Evolutionary conservation across 768 basidiomycete genomes (phyloP).

Genomic region (Boletus fagicola): DNA sequence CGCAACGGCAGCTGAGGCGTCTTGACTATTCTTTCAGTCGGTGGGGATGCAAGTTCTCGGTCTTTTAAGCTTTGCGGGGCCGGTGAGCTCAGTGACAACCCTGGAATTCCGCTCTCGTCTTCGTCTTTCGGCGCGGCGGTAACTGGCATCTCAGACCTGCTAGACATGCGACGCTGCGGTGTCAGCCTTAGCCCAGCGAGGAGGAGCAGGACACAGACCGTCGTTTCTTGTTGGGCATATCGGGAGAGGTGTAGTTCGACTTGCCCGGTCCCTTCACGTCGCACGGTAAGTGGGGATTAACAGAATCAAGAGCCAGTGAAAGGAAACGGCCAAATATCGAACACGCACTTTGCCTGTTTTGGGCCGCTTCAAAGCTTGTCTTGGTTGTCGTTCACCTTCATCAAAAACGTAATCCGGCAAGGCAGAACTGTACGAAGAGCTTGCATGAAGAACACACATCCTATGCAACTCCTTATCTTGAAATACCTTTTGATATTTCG

Average conservation of each 20-base stretch:
- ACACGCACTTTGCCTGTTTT: slow-evolving; percentile 58
- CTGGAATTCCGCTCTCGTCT: slow-evolving; percentile 39
- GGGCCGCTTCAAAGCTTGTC: slow-evolving; percentile 67
- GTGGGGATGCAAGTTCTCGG: slow-evolving; percentile 40
- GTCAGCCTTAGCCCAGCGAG: slow-evolving; percentile 22
- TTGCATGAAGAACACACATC: slow-evolving; percentile 22
- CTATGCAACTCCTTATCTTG: slow-evolving; percentile 7
- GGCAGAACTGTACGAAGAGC: slow-evolving; percentile 47
- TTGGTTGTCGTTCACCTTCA: slow-evolving; percentile 73
- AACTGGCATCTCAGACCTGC: slow-evolving; percentile 42
- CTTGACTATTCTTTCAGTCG: slow-evolving; percentile 48
- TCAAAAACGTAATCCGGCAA: slow-evolving; percentile 85
- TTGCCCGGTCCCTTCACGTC: slow-evolving; percentile 56
- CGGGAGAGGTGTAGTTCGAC: slow-evolving; percentile 59
- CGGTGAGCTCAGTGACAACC: slow-evolving; percentile 31
- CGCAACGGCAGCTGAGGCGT: slow-evolving; percentile 58
- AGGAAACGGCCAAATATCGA: slow-evolving; percentile 12
- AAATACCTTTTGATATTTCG: slow-evolving; percentile 87
- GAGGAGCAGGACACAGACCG: slow-evolving; percentile 53
- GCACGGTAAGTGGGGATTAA: slow-evolving; percentile 32
- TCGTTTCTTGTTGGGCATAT: slow-evolving; percentile 79
- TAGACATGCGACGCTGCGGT: slow-evolving; percentile 31
- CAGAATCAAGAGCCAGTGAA: slow-evolving; percentile 11
- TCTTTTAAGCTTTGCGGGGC: slow-evolving; percentile 37
- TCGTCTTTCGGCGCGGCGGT: slow-evolving; percentile 34